Base-by-base conservation (phyloP, 306 rosid species). In the Lathyrus oleraceus region DNA sequence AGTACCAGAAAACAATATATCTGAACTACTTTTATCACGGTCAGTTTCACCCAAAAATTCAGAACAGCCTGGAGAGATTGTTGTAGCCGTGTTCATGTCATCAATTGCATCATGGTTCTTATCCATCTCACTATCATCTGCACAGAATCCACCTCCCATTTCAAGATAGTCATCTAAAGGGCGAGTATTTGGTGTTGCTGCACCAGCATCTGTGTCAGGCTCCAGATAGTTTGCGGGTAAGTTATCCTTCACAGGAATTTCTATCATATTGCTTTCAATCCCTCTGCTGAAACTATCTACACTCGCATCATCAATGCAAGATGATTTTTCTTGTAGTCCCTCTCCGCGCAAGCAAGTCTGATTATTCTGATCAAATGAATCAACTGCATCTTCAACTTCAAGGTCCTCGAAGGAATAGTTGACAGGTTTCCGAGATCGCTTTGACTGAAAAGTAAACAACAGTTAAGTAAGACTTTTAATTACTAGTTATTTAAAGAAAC, bases 61-160 rank as follows among this genome's bases (percentile, higher is more conserved):
- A 78, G 83, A 66, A 56, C 40, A 9, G 63, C 7, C 67, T 27
- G 74, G 76, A 72, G 54, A 52, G 13, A 74, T 66, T 17, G 70
- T 73, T 65, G 14, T 61, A 61, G 73, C 69, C 6, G 67, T 68
- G 15, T 57, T 48, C 27, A 3, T 73, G 12, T 25, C 77, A 58
- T 69, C 67, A 75, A 12, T 12, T 71, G 71, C 82, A 70, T 76
- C 78, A 20, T 25, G 61, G 58, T 73, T 58, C 35, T 70, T 6
- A 64, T 67, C 61, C 17, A 13, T 64, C 64, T 84, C 81, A 68
- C 40, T 67, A 25, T 89, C 90, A 32, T 84, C 88, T 32, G 68
- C 16, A 76, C 90, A 85, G 72, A 88, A 84, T 10, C 91, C 90
- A 58, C 97, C 97, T 68, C 87, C 96, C 56, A 67, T 65, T 73